Base-by-base conservation (phyloP, 768 basidiomycete species). In the Gyrodon lividus region DNA sequence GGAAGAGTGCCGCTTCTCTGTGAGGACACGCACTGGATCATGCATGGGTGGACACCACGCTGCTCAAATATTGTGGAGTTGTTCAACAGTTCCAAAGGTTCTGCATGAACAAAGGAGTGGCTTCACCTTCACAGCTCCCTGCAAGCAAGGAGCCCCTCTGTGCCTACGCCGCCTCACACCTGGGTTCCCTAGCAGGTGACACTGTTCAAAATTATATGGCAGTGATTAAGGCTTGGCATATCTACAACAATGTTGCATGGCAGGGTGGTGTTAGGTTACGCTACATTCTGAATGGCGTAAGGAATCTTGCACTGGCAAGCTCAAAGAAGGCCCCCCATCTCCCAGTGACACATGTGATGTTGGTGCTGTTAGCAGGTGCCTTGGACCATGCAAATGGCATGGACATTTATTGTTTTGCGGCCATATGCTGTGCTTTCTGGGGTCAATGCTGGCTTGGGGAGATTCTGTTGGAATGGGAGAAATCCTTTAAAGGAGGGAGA, bases 171-270 rank as follows among this genome's bases (percentile, higher is more conserved):
- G 62, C 69, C 10, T 26, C 26, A 6, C 8, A 30, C 2, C 20
- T 43, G 7, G 24, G 43, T 6, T 16, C 12, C 5, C 10, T 43
- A 5, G 14, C 23, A 3, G 26, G 16, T 3, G 6, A 17, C n/a
- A 43, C 43, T 4, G 43, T 19, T 58, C 43, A 37, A 23, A 24
- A 31, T n/a, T 16, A 49, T 14, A 17, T 49, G 13, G 34, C 46
- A 1, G 48, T 6, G 1, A 24, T 73, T 5, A 62, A 59, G 14
- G 65, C 67, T 1, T 74, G 70, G 70, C 73, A 74, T 47, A 53
- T 62, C 17, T 14, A 56, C 6, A 64, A 72, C 34, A 39, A 53
- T 10, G 28, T 58, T 1, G 23, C 49, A 1, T 75, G 64, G 63
- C 35, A 50, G 0, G 65, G 62, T 3, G 22, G 17, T 0, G 17